Conservation (phyloP, 192 early-diverging fungal species). For the Anaeromyces robustus region DNA sequence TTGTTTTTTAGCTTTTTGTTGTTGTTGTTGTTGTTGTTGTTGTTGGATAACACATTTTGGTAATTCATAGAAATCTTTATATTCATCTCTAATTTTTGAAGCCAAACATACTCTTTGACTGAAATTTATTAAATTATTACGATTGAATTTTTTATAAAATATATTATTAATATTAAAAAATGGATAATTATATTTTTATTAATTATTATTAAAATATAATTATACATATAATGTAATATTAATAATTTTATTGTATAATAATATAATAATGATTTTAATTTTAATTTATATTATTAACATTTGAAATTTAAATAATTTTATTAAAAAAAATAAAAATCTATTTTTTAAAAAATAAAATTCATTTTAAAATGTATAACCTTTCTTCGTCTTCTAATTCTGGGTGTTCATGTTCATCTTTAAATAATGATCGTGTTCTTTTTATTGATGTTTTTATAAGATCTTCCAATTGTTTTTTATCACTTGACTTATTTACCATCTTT, state of each 20-base stretch:
- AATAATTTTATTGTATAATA: no score
- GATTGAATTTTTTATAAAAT: no score
- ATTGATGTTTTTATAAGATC: background rate
- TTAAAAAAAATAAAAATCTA: no score
- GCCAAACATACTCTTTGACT: slow-evolving; percentile 53
- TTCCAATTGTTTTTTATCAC: background rate
- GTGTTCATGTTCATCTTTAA: background rate
- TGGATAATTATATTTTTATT: no score
- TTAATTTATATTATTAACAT: no score
- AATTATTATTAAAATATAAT: no score
- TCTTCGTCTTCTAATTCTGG: background rate
- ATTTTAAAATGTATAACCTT: background rate
- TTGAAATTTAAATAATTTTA: no score
- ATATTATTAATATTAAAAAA: no score
- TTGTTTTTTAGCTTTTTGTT: slow-evolving; percentile 21
- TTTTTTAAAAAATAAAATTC: no score
- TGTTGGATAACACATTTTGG: slow-evolving; percentile 40
- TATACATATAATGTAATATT: no score
- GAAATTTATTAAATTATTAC: background rate
- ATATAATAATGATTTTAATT: no score
- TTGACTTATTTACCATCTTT: background rate
- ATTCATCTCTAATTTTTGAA: slow-evolving; percentile 63
- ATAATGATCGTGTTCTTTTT: background rate
- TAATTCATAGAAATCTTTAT: slow-evolving; percentile 37
- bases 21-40: slow-evolving; percentile 25